phyloP scores from a whole-genome alignment of 208 protist genomes.

The Trypanosomatidae sp. region DNA sequence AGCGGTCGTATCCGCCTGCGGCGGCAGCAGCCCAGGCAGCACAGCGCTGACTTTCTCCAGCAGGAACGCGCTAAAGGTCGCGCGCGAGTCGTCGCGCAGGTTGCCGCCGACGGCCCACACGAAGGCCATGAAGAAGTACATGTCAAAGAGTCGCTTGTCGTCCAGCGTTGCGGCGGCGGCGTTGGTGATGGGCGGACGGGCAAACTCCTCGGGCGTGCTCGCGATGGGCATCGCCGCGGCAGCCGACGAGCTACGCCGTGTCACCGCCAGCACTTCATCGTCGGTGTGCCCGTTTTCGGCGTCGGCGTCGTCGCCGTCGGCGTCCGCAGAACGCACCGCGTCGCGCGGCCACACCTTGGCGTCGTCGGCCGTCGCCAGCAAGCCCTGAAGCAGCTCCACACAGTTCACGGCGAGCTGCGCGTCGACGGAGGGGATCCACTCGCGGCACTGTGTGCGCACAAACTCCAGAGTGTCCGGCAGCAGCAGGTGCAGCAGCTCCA shows the following conservation, averaged over 20 bases:
- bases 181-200: conserved; percentile 51
- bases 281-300: conserved; percentile 5
- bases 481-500: conserved; percentile 69
- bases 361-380: conserved; percentile 59
- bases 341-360: conserved; percentile 51
- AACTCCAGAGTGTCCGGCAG: conserved; percentile 89
- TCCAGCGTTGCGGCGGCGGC: conserved; percentile 39
- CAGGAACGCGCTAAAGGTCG: conserved; percentile 86
- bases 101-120: conserved; percentile 97
- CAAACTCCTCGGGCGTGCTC: conserved; percentile 67
- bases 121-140: conserved; percentile 96
- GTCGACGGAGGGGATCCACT: conserved; percentile 91
- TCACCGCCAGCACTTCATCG: not conserved
- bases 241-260: conserved; percentile 14
- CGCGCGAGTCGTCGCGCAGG: conserved; percentile 84
- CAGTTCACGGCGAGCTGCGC: conserved; percentile 90
- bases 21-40: conserved; percentile 55
- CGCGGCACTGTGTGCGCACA: conserved; percentile 81
- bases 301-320: conserved; percentile 18
- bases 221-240: conserved; percentile 14
- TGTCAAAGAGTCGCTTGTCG: conserved; percentile 81
- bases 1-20: not conserved
- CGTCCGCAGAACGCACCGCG: conserved; percentile 31
- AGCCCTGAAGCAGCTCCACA: conserved; percentile 90
- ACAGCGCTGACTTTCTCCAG: conserved; percentile 57